Percentiles rank a stretch among this genome's conserved stretches.
Conservation (phyloP, 257 asterid species). For the Capsicum chinense region DNA sequence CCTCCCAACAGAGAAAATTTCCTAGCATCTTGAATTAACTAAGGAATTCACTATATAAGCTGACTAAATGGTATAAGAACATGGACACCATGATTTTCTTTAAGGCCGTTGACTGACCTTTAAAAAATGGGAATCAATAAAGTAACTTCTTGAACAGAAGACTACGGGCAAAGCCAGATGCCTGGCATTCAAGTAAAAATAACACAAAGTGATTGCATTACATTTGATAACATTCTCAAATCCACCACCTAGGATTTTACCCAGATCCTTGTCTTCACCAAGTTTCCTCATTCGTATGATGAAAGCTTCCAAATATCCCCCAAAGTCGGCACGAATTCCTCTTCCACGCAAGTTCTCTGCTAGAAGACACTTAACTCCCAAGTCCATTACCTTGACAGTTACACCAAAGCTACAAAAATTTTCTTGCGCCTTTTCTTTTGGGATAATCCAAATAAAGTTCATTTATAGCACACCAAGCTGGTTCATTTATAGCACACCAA, state of each 20-base stretch:
- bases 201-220: background rate
- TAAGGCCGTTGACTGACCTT: constrained; percentile 10
- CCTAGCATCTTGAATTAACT: constrained; percentile 1
- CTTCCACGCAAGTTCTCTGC: background rate
- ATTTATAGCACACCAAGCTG: background rate
- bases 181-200: background rate
- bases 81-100: background rate
- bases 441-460: background rate
- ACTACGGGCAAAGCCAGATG: constrained; percentile 1
- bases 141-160: constrained; percentile 3
- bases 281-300: background rate
- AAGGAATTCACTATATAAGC: constrained; percentile 1
- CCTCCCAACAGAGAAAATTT: constrained; percentile 16
- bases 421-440: background rate
- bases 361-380: background rate
- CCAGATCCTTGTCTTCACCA: constrained; percentile 18
- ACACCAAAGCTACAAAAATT: background rate
- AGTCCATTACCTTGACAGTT: background rate
- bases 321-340: background rate
- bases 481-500: background rate
- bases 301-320: constrained; percentile 12
- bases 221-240: background rate
- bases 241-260: background rate
- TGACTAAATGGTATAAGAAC: background rate
- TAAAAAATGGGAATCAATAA: background rate